Evolutionary conservation across 176 grass and related monocot genomes (phyloP), one percentile per base, ranked within the genome.

Genomic region (Raddia distichophylla): DNA sequence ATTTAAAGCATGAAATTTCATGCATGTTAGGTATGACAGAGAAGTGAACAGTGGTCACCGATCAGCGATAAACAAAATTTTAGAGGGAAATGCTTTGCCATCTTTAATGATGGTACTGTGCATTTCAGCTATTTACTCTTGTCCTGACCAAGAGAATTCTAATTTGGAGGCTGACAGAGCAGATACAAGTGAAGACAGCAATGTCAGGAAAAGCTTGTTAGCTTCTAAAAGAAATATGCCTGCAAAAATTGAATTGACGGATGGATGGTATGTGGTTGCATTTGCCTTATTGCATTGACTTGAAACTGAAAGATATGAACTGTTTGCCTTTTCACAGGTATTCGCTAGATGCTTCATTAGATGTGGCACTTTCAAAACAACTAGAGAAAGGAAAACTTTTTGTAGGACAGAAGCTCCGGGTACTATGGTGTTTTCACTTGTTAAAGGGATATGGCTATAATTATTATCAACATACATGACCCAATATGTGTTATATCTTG

Each of bases 391-490:
- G 83, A 86, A 98, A 98, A 82, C 86, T 98, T 83, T 95, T 88
- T 74, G 18, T 93, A 84, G 95, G 95, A 51, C 95, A 98, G 87
- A 98, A 98, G 81, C 90, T 98, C 88, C 88, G 88, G 92, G 95
- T 98, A 94, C 34, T 62, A 76, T 77, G 50, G 45, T 77, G 78
- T 81, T 86, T 87, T 61, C 45, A 72, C 34, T 84, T 77, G 60
- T 63, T 71, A 86, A 15, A 42, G 27, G 67, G 45, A 73, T 17
- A 79, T 69, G 60, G 17, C 17, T 77, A 72, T 80, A 73, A 77
- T 57, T 80, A 77, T 37, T 83, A 51, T 35, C 60, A 64, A 67
- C 14, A 10, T 84, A 19, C 75, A 59, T 44, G 3, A 48, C 48
- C 74, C 68, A 64, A 83, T 33, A 46, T 75, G 55, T 71, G 8